Conservation (phyloP, 208 protist species). For the Trypanosomatidae sp. region DNA sequence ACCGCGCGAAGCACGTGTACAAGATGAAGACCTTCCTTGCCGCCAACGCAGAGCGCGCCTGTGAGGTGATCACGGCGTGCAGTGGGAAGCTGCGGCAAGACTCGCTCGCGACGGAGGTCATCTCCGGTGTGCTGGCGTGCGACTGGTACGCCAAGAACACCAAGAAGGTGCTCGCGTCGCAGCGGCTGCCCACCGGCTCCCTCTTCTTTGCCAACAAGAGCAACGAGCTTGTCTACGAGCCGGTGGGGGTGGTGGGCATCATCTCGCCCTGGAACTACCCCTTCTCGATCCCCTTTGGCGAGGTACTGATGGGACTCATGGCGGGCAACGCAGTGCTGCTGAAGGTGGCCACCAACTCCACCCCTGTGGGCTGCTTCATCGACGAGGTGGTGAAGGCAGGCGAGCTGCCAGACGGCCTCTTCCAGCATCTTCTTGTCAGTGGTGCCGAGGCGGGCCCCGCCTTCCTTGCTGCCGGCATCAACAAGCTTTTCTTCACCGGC, state of each 20-base stretch:
- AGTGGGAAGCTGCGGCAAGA: constrained; percentile 77
- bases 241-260: constrained; percentile 82
- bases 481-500: constrained; percentile 90
- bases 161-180: constrained; percentile 35
- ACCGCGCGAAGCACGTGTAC: constrained; percentile 46
- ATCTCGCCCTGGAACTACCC: constrained; percentile 92
- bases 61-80: constrained; percentile 47
- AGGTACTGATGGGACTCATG: constrained; percentile 86
- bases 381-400: constrained; percentile 54
- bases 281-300: constrained; percentile 82
- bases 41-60: constrained; percentile 51
- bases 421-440: constrained; percentile 53
- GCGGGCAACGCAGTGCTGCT: constrained; percentile 78
- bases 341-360: constrained; percentile 72
- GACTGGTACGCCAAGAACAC: constrained; percentile 83
- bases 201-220: constrained; percentile 77
- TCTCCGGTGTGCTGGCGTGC: constrained; percentile 59
- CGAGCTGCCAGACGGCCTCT: constrained; percentile 60
- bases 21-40: constrained; percentile 69
- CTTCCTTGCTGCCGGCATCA: constrained; percentile 43
- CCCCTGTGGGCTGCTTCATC: constrained; percentile 65
- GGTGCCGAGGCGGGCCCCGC: constrained; percentile 44
- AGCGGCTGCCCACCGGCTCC: constrained; percentile 48
- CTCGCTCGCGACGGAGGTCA: constrained; percentile 70
- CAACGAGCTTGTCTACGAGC: constrained; percentile 76